These are phyloP conservation scores for Geosmithia flava DNA, from an alignment of 2,329 filamentous ascomycete genomes.

Conservation along the genomic window DNA sequence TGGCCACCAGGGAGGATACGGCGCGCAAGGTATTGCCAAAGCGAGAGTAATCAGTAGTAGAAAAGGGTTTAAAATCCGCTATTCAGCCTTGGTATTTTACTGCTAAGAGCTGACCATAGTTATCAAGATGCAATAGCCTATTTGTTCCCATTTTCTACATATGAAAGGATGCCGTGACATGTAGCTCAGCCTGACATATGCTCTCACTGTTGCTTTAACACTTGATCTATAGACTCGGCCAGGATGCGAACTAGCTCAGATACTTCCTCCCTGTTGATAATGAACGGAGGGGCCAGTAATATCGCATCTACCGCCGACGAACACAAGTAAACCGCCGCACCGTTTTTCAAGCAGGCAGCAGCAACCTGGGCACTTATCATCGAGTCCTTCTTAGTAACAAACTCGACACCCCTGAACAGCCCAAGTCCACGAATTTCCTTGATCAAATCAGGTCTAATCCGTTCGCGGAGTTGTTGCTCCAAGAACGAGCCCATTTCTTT, in stretches of 20 bases:
- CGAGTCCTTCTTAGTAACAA: slow-evolving; percentile 38
- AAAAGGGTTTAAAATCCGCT: no score
- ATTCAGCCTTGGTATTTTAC: no score
- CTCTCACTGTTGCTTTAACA: no score
- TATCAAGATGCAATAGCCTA: no score
- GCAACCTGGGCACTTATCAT: slow-evolving; percentile 47
- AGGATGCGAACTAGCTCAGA: neutral
- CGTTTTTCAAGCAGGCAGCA: slow-evolving; percentile 23
- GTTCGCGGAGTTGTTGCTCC: no score
- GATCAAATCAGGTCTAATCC: slow-evolving; percentile 7
- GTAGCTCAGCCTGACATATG: no score
- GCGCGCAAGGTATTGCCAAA: neutral
- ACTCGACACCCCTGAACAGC: slow-evolving; percentile 34
- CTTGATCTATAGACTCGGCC: neutral
- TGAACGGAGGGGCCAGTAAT: slow-evolving; percentile 58
- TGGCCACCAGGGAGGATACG: neutral
- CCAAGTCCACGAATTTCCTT: slow-evolving; percentile 27
- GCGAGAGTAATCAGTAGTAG: neutral
- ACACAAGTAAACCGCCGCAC: slow-evolving; percentile 6
- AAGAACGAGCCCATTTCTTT: neutral
- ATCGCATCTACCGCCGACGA: slow-evolving; percentile 48
- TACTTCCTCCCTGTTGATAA: slow-evolving; percentile 26
- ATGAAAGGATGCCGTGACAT: no score
- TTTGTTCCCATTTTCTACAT: no score
- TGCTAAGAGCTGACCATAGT: no score